Base-by-base conservation (phyloP, 768 basidiomycete genomes). In the Dioszegia crocea region DNA sequence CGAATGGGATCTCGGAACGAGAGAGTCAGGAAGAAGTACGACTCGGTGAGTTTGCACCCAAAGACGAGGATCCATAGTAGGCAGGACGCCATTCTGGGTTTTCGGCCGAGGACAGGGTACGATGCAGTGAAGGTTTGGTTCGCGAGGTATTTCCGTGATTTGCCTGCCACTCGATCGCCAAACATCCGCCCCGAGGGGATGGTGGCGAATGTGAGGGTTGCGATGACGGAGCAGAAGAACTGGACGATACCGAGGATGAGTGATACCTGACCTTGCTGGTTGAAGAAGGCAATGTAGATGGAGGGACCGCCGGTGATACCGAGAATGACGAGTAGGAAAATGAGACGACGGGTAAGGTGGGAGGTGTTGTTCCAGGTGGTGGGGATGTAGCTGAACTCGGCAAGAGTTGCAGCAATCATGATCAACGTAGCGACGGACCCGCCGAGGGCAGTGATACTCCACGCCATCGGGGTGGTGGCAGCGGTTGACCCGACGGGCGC, bases 281-380 rank as follows among this genome's bases (percentile, higher is more conserved):
- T 88, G 27, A 85, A 90, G 56, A 91, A 87, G 45, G 88, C 90
- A 70, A 99, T 85, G 79, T 97, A 99, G 75, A 99, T 83, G 1
- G 93, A 94, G 16, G 96, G 96, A 27, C 88, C 96, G 60, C 85
- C 86, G 10, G 94, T 98, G 50, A 96, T 82, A 33, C 81, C 94
- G 53, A 99, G 86, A 19, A 91, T 91, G 77, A 98, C 83, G 53
- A 89, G 75, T 46, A 99, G 82, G 81, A 97, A 96, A 57, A 94
- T 71, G 12, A 97, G 81, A 10, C 94, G 87, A 51, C 93, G 89
- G 8, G 91, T 87, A 53, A 98, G 85, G 74, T 98, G 94, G 4
- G 91, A 92, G 27, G 92, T 90, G 79, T 97, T 98, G 77, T 93
- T 94, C 96, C 94, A 98, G 19, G 91, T 98, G 0, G 91, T 89